Evolutionary conservation across 75 land plant species (phyloP).

Genomic region (Isoetes taiwanensis): DNA sequence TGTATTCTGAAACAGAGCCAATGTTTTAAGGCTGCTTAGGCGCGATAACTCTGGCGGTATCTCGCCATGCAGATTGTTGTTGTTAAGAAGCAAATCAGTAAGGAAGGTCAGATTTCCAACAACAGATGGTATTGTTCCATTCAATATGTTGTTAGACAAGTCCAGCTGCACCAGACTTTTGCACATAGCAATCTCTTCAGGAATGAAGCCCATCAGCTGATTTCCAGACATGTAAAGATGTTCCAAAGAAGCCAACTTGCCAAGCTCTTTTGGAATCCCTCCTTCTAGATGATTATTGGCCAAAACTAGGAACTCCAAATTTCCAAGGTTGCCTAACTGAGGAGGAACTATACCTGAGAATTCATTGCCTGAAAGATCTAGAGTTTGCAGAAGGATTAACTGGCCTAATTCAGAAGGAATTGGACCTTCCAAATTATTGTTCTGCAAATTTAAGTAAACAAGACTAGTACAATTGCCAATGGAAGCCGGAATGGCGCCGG

Average conservation of each 20-base stretch:
- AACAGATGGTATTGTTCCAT: constrained; percentile 47
- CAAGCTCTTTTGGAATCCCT: neutral
- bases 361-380: neutral
- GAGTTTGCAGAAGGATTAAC: neutral
- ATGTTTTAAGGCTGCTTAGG: too few species aligned
- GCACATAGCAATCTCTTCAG: too few species aligned
- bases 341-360: neutral
- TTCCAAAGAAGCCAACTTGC: constrained; percentile 29
- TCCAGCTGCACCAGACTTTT: constrained; percentile 44
- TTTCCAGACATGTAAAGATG: constrained; percentile 23
- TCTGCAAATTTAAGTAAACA: constrained; percentile 52
- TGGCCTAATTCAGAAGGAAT: constrained; percentile 3
- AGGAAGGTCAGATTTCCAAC: constrained; percentile 40
- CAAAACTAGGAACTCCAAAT: neutral
- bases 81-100: too few species aligned
- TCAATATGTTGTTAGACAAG: constrained; percentile 44
- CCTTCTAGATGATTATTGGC: neutral
- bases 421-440: constrained; percentile 36
- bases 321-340: neutral
- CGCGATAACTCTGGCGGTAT: too few species aligned
- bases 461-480: constrained; percentile 34
- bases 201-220: too few species aligned
- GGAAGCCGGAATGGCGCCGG: constrained; percentile 38
- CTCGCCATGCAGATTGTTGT: too few species aligned
- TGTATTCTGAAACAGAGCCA: neutral